Percentiles rank a stretch among this genome's conserved stretches.
phyloP scores from a whole-genome alignment of 495 filamentous ascomycete genomes.

The Xylaria acuta region DNA sequence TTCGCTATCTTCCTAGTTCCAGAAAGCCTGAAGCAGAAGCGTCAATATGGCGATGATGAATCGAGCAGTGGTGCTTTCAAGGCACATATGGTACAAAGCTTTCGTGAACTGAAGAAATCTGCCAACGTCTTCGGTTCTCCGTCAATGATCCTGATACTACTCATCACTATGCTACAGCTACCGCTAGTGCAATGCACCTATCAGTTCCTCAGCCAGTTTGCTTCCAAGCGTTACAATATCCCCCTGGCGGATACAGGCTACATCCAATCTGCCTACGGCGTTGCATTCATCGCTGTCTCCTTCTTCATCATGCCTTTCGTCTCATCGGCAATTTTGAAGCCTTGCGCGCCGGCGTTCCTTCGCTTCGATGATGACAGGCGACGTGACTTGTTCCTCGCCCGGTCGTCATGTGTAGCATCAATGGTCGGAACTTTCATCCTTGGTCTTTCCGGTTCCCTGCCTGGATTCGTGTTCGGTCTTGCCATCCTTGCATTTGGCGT shows the following conservation, averaged over 20 bases:
- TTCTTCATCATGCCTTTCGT: slow-evolving; percentile 36
- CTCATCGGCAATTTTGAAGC: slow-evolving; percentile 28
- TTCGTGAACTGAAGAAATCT: slow-evolving; percentile 34
- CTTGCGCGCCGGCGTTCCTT: slow-evolving; percentile 28
- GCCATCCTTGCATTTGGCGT: slow-evolving; percentile 38
- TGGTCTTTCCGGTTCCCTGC: slow-evolving; percentile 33
- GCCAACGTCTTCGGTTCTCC: slow-evolving; percentile 30
- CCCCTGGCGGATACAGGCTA: slow-evolving; percentile 38
- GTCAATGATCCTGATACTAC: slow-evolving; percentile 34
- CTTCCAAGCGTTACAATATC: slow-evolving; percentile 40
- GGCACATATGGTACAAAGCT: slow-evolving; percentile 20
- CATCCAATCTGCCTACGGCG: slow-evolving; percentile 39
- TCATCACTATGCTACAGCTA: slow-evolving; percentile 34
- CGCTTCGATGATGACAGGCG: slow-evolving; percentile 32
- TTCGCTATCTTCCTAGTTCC: slow-evolving; percentile 48
- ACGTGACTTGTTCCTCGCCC: slow-evolving; percentile 36
- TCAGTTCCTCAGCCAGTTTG: slow-evolving; percentile 41
- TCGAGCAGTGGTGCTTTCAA: slow-evolving; percentile 22
- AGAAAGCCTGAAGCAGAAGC: slow-evolving; percentile 47
- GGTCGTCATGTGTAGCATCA: slow-evolving; percentile 33
- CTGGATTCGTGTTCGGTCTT: slow-evolving; percentile 36
- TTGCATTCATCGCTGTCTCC: slow-evolving; percentile 35
- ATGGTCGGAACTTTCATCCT: slow-evolving; percentile 36
- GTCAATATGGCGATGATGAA: not conserved
- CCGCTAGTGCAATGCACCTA: slow-evolving; percentile 34